Conservation (phyloP, 257 asterid species). For the Solanum lignicaule region DNA sequence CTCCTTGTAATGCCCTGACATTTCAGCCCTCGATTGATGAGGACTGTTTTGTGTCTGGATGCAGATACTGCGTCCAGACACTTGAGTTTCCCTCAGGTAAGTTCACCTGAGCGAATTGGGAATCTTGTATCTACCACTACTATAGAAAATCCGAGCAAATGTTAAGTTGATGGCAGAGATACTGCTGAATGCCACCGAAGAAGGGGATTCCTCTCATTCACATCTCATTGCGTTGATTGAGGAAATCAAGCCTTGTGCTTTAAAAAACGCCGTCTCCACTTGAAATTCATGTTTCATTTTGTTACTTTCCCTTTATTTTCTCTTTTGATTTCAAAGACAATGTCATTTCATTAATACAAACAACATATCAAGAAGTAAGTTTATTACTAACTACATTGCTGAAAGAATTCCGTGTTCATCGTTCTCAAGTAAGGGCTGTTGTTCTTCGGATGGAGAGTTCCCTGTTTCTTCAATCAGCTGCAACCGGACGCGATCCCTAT, state of each 20-base stretch:
- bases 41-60: background rate
- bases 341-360: background rate
- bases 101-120: background rate
- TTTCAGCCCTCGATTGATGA: background rate
- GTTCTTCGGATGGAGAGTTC: background rate
- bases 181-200: no score
- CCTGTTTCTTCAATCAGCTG: constrained; percentile 14
- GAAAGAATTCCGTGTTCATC: constrained; percentile 23
- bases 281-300: no score
- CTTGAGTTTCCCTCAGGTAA: background rate
- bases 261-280: no score
- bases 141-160: no score
- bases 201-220: no score
- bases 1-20: background rate
- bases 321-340: no score
- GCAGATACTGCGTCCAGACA: background rate
- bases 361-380: background rate
- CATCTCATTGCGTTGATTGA: no score
- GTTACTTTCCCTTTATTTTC: no score
- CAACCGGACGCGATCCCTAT: constrained; percentile 47
- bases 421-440: background rate
- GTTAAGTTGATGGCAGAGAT: no score
- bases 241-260: no score
- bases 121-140: background rate
- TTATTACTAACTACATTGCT: background rate